Evolutionary conservation across 2,329 filamentous ascomycete genomes (phyloP).

Genomic region (Aureobasidium sp.): DNA sequence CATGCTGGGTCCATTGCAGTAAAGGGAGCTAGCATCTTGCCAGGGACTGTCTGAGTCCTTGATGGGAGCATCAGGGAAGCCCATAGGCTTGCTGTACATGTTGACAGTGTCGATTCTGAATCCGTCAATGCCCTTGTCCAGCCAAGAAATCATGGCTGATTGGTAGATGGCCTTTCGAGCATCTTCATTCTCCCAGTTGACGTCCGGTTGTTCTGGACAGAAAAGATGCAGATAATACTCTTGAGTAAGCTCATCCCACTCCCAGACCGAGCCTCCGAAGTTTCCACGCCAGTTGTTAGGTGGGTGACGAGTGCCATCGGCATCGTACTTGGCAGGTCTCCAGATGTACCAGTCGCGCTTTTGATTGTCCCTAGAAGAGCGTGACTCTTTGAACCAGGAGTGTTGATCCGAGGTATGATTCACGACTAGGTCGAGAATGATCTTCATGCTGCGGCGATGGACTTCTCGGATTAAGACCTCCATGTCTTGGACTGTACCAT

Average conservation of each 20-base stretch:
- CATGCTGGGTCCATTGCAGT: slow-evolving; percentile 34
- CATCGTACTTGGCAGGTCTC: slow-evolving; percentile 36
- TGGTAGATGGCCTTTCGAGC: slow-evolving; percentile 64
- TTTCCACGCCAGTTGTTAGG: slow-evolving; percentile 69
- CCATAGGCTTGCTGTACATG: slow-evolving; percentile 25
- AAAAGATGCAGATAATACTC: slow-evolving; percentile 77
- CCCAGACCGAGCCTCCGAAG: slow-evolving; percentile 55
- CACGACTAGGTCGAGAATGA: slow-evolving; percentile 69
- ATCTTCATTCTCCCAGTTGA: slow-evolving; percentile 75
- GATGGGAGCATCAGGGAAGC: slow-evolving; percentile 23
- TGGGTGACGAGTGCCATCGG: slow-evolving; percentile 55
- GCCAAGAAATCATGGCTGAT: slow-evolving; percentile 57
- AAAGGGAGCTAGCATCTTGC: slow-evolving; percentile 20
- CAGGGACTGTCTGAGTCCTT: slow-evolving; percentile 16
- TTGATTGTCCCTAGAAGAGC: slow-evolving; percentile 41
- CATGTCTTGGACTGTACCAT: slow-evolving; percentile 61
- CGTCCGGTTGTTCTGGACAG: slow-evolving; percentile 68
- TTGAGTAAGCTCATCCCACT: slow-evolving; percentile 62
- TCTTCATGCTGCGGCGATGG: slow-evolving; percentile 57
- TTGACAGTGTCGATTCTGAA: slow-evolving; percentile 32
- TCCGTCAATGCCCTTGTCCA: slow-evolving; percentile 56
- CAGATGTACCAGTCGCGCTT: slow-evolving; percentile 54
- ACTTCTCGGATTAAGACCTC: slow-evolving; percentile 54
- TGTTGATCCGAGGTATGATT: slow-evolving; percentile 67
- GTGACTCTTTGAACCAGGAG: slow-evolving; percentile 52